Conservation (phyloP, 495 filamentous ascomycete species). For the Xylaria palmicola region DNA sequence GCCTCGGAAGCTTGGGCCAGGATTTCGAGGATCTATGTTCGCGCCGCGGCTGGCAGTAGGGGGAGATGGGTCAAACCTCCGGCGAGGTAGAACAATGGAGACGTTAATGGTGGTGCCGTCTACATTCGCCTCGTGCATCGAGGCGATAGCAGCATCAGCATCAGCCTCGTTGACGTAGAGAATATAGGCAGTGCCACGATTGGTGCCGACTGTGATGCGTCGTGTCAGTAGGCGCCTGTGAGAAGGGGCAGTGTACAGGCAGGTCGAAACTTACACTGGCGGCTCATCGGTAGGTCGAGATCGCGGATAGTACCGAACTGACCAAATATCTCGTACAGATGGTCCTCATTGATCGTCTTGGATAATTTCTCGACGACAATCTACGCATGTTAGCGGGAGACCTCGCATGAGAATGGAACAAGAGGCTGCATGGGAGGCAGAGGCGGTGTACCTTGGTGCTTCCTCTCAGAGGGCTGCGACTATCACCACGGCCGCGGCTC, state of each 20-base stretch:
- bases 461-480: constrained; percentile 34
- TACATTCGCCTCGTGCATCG: constrained; percentile 97
- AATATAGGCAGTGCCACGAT: constrained; percentile 93
- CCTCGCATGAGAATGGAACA: not conserved
- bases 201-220: constrained; percentile 67
- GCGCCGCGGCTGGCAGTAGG: constrained; percentile 50
- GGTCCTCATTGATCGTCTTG: constrained; percentile 87
- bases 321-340: constrained; percentile 90
- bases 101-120: constrained; percentile 87
- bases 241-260: constrained; percentile 1
- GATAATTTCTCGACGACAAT: constrained; percentile 96
- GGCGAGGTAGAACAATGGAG: constrained; percentile 88
- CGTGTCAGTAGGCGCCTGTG: constrained; percentile 16
- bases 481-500: constrained; percentile 30
- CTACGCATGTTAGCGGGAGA: constrained; percentile 44
- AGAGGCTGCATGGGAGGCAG: not conserved
- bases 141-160: constrained; percentile 85
- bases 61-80: constrained; percentile 56
- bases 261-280: constrained; percentile 61
- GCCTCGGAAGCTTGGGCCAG: constrained; percentile 38
- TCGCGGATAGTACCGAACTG: constrained; percentile 82
- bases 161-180: constrained; percentile 73
- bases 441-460: constrained; percentile 36
- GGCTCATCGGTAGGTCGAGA: constrained; percentile 85
- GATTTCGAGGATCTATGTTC: constrained; percentile 45